These are phyloP conservation scores for Trypanosoma conorhini DNA, from an alignment of 208 protist species.

Conservation along the genomic window DNA sequence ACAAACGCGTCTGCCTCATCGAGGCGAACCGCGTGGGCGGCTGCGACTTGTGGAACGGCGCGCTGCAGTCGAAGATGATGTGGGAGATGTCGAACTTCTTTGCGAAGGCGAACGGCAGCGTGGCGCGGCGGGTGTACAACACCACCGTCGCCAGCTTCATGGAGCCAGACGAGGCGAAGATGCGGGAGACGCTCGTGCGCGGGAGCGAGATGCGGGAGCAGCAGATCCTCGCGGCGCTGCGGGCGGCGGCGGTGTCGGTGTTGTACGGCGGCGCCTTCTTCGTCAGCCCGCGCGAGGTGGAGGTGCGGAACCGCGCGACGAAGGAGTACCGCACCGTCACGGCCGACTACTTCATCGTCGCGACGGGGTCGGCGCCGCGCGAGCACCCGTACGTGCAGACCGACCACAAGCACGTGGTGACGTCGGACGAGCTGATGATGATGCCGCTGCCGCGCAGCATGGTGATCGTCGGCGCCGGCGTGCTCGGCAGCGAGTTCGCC, in stretches of 20 bases:
- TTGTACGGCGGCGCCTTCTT: conserved; percentile 67
- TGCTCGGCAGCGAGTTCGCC: conserved; percentile 82
- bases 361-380: conserved; percentile 61
- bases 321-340: conserved; percentile 56
- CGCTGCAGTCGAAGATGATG: conserved; percentile 81
- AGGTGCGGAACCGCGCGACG: conserved; percentile 43
- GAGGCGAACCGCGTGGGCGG: conserved; percentile 66
- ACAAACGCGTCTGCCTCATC: conserved; percentile 76
- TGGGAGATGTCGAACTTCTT: conserved; percentile 74
- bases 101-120: conserved; percentile 38
- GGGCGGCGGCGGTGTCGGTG: conserved; percentile 46
- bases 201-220: conserved; percentile 52
- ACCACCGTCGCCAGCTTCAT: conserved; percentile 40
- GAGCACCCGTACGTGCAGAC: conserved; percentile 56
- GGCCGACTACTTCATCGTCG: conserved; percentile 82
- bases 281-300: conserved; percentile 46
- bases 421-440: conserved; percentile 75
- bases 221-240: conserved; percentile 50
- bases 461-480: conserved; percentile 75
- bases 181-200: conserved; percentile 44
- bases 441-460: conserved; percentile 62
- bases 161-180: conserved; percentile 53
- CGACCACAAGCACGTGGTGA: conserved; percentile 62
- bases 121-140: conserved; percentile 52
- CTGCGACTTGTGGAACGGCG: conserved; percentile 75